Conservation (phyloP, 2,329 filamentous ascomycete species). For the Pseudopithomyces maydicus region DNA sequence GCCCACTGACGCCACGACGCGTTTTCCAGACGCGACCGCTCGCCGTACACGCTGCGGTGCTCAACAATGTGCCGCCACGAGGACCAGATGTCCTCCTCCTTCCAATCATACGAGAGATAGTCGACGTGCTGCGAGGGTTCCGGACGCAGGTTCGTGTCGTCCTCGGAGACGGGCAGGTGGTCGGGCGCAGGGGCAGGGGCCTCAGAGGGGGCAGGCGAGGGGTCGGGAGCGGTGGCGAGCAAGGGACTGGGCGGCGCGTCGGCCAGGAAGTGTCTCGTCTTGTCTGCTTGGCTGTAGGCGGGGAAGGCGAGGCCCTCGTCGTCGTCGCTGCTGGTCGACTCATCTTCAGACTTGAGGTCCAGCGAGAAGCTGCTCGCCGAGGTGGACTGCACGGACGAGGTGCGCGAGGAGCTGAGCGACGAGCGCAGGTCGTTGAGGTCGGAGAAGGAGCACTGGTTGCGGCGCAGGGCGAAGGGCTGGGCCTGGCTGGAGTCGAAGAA, state of each 20-base stretch:
- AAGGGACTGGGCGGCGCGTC: constrained; percentile 43
- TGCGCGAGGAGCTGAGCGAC: constrained; percentile 44
- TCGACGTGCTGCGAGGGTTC: constrained; percentile 90
- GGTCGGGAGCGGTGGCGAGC: constrained; percentile 51
- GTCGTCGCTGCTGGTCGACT: constrained; percentile 42
- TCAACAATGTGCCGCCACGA: constrained; percentile 94
- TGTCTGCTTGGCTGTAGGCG: constrained; percentile 40
- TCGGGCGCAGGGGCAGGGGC: constrained; percentile 56
- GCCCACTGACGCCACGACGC: constrained; percentile 98
- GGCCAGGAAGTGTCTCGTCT: constrained; percentile 19
- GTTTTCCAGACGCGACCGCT: constrained; percentile 85
- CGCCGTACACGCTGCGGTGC: constrained; percentile 77
- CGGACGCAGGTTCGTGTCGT: constrained; percentile 76
- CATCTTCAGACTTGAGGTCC: constrained; percentile 60
- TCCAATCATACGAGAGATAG: constrained; percentile 91
- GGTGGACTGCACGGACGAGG: constrained; percentile 65
- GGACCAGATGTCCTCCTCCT: constrained; percentile 95
- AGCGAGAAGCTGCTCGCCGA: constrained; percentile 68
- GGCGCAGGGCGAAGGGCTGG: constrained; percentile 29
- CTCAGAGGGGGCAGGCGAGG: constrained; percentile 61
- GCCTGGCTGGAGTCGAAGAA: constrained; percentile 45
- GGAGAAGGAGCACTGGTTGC: constrained; percentile 40
- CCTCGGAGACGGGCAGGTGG: constrained; percentile 64
- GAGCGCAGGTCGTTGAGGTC: constrained; percentile 47
- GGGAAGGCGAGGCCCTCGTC: constrained; percentile 54